Percentiles rank a stretch among this genome's conserved stretches.
phyloP scores from a whole-genome alignment of 192 early-diverging fungal genomes.

The Linnemannia zychae region DNA sequence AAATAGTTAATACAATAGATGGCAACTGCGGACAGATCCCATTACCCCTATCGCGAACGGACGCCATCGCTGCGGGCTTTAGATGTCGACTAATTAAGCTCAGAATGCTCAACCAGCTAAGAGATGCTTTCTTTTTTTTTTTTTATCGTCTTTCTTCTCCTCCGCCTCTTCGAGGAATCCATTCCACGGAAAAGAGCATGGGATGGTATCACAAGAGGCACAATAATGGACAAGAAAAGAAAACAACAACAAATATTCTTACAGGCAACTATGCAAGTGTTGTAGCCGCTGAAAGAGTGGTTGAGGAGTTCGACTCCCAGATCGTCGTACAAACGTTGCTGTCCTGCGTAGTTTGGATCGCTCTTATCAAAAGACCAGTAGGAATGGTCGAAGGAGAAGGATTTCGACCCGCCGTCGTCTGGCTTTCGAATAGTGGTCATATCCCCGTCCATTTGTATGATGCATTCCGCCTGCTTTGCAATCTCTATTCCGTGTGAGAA shows the following conservation, averaged over 20 bases:
- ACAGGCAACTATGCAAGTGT: conserved; percentile 95
- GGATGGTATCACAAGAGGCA: background rate
- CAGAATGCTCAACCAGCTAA: background rate
- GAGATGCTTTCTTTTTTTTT: background rate
- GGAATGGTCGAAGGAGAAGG: conserved; percentile 91
- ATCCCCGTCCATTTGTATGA: conserved; percentile 81
- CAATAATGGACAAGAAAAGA: background rate
- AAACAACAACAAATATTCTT: conserved; percentile 44
- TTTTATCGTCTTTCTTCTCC: background rate
- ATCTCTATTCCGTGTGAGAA: conserved; percentile 58
- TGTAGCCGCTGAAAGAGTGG: conserved; percentile 92
- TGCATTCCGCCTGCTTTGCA: conserved; percentile 70
- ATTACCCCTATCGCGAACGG: background rate
- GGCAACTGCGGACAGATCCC: conserved; percentile 1
- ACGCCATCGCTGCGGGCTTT: conserved; percentile 7
- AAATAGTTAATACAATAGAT: background rate
- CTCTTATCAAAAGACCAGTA: conserved; percentile 86
- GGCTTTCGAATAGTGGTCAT: conserved; percentile 77
- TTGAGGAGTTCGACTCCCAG: conserved; percentile 83
- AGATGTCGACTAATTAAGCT: background rate
- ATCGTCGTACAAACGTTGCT: conserved; percentile 80
- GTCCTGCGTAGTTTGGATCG: conserved; percentile 76
- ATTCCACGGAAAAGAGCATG: conserved; percentile 12
- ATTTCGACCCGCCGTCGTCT: conserved; percentile 63
- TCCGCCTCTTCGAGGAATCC: background rate